Base-by-base conservation (phyloP, 495 filamentous ascomycete species). In the Chlorociboria aeruginascens region DNA sequence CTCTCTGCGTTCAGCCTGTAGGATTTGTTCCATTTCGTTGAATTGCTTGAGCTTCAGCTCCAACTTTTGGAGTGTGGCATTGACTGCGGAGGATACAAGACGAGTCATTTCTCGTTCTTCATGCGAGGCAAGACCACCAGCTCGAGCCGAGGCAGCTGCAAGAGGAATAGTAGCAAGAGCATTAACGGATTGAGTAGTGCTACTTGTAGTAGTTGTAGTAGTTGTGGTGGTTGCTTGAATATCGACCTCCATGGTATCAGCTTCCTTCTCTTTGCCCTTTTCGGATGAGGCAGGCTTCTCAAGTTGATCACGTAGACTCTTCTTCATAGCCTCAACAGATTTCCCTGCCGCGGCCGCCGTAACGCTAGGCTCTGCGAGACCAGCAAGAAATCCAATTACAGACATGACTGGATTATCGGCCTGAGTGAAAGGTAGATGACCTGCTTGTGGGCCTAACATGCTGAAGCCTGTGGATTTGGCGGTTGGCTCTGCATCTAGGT, bases 31-130 rank as follows among this genome's bases (percentile, higher is more conserved):
- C 76, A 98, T 86, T 66, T 97, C 93, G 55, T 85, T 83, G 71
- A 98, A 98, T 61, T 96, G 94, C 56, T 83, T 78, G 43, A 92
- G 70, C 69, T 89, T 89, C 46, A 89, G 69, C 58, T 89, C 83
- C 60, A 88, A 75, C 63, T 89, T 89, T 57, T 86, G 76, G 29
- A 95, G 72, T 13, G 82, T 87, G 12, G 86, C 69, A 61, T 95
- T 95, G 45, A 94, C 83, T 0, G 87, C 80, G 2, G 85, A 77
- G 9, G 86, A 87, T 17, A 96, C 85, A 38, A 96, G 81, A 12
- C 84, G 79, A 29, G 90, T 90, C 83, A 95, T 90, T 61, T 94
- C 86, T 28, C 92, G 87, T 65, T 98, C 92, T 63, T 95, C 88
- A 57, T 96, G 88, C 0, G 92, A 95, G 8, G 88, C 86, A 29